phyloP scores from a whole-genome alignment of 352 stramenopile genomes.

The Phytophthora agathidicida region DNA sequence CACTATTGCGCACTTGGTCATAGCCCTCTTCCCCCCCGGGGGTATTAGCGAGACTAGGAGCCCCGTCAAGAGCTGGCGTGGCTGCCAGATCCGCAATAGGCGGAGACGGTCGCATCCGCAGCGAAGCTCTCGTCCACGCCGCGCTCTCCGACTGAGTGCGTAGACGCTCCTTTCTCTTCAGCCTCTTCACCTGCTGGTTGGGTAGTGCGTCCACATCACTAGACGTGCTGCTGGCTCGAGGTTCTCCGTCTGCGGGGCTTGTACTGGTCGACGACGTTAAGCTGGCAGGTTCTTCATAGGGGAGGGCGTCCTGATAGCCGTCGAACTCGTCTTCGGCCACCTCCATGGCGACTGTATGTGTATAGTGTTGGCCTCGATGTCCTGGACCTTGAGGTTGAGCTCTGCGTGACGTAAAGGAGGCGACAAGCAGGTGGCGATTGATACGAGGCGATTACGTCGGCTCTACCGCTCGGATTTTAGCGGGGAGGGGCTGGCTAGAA shows the following conservation, averaged over 20 bases:
- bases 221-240: constrained; percentile 19
- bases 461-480: constrained; percentile 22
- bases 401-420: constrained; percentile 24
- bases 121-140: constrained; percentile 71
- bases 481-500: constrained; percentile 2
- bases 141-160: constrained; percentile 84
- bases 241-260: constrained; percentile 35
- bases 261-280: constrained; percentile 47
- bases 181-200: constrained; percentile 21
- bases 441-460: constrained; percentile 11
- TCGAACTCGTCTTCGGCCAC: constrained; percentile 31
- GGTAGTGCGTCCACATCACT: constrained; percentile 32
- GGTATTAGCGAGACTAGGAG: constrained; percentile 26
- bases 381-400: too few relatives aligned
- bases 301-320: constrained; percentile 29
- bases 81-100: constrained; percentile 34
- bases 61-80: constrained; percentile 26
- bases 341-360: constrained; percentile 28
- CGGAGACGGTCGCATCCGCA: constrained; percentile 59
- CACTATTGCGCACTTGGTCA: constrained; percentile 52
- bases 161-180: constrained; percentile 61
- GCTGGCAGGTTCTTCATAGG: constrained; percentile 36
- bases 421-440: constrained; percentile 9
- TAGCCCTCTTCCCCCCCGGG: constrained; percentile 10
- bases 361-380: constrained; percentile 9